These are phyloP conservation scores for Pelargonium citronellum DNA, from an alignment of 441 rosid genomes.

Conservation along the genomic window DNA sequence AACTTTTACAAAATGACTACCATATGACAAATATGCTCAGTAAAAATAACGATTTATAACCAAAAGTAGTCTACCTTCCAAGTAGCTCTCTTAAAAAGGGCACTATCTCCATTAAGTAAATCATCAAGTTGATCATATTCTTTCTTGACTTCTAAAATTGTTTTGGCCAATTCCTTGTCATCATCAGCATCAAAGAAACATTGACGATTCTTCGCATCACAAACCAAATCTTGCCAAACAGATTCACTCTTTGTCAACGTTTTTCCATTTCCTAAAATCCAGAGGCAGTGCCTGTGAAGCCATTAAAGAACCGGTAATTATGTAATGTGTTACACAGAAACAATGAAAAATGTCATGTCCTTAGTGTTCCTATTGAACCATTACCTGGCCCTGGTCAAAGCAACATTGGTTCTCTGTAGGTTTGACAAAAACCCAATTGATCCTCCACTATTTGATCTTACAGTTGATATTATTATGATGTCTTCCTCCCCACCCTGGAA, in stretches of 20 bases:
- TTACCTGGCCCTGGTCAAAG: conserved; percentile 42
- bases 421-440: conserved; percentile 31
- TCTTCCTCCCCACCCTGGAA: conserved; percentile 58
- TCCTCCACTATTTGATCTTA: conserved; percentile 31
- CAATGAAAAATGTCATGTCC: background rate
- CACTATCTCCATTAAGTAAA: conserved; percentile 32
- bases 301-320: background rate
- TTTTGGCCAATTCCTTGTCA: conserved; percentile 33
- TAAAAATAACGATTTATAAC: background rate
- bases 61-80: conserved; percentile 37
- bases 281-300: conserved; percentile 33
- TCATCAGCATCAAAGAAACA: conserved; percentile 45
- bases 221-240: conserved; percentile 32
- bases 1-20: background rate
- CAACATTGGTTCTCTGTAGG: conserved; percentile 38
- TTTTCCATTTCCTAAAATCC: conserved; percentile 42
- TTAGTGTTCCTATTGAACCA: background rate
- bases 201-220: conserved; percentile 34
- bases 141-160: conserved; percentile 32
- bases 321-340: background rate
- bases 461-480: conserved; percentile 41
- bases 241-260: conserved; percentile 29
- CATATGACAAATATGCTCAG: background rate
- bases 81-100: conserved; percentile 30
- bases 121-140: conserved; percentile 33